phyloP scores from a whole-genome alignment of 2,329 filamentous ascomycete genomes.

The Harringtonia lauricola region DNA sequence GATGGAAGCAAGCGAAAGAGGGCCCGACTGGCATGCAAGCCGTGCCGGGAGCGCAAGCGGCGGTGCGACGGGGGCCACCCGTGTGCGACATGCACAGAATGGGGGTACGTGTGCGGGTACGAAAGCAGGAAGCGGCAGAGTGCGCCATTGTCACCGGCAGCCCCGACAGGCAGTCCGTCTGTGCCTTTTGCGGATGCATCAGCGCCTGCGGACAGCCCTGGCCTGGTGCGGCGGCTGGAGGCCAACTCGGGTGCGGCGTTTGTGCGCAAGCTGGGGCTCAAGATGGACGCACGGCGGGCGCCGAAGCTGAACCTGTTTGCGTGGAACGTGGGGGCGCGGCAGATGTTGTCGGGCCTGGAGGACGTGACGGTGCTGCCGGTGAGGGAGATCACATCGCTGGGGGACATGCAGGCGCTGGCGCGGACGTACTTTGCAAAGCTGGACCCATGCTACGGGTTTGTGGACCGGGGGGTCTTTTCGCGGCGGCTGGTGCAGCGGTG shows the following conservation, averaged over 20 bases:
- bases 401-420: constrained; percentile 34
- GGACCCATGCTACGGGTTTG: constrained; percentile 40
- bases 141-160: neutral
- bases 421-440: constrained; percentile 41
- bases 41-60: constrained; percentile 3
- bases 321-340: constrained; percentile 1
- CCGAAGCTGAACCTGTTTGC: constrained; percentile 6
- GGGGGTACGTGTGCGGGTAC: neutral
- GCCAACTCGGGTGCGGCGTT: constrained; percentile 6
- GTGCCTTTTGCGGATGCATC: too few relatives aligned
- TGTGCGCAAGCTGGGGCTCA: constrained; percentile 5
- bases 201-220: too few relatives aligned
- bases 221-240: constrained; percentile 3
- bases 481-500: constrained; percentile 21
- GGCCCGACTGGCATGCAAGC: neutral
- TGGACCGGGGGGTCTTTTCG: constrained; percentile 21
- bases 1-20: neutral
- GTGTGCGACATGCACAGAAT: neutral
- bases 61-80: constrained; percentile 1
- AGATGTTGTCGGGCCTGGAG: neutral
- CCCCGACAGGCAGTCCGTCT: too few relatives aligned
- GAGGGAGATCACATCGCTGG: constrained; percentile 29
- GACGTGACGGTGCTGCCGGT: constrained; percentile 2
- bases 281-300: constrained; percentile 5
- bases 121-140: neutral